Base-by-base conservation (phyloP, 2,329 filamentous ascomycete genomes). In the Penicillium sp. region DNA sequence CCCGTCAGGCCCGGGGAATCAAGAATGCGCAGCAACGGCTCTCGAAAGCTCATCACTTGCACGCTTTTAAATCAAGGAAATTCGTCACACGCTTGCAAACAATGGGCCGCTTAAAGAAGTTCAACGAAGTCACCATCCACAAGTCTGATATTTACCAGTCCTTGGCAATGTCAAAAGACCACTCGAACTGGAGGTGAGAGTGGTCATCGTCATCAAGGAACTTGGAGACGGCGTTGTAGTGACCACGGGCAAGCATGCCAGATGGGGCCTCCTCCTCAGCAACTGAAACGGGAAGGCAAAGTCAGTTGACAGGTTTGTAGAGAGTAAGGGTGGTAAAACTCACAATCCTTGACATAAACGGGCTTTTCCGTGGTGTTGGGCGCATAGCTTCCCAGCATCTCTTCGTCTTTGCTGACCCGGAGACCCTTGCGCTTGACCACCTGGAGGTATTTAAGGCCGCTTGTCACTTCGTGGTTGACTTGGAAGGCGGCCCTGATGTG, bases 321-420 rank as follows among this genome's bases (percentile, higher is more conserved):
- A 13, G 4, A 27, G 25, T 6, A 11, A n/a, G 11, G 6, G n/a
- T 11, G 25, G 12, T n/a, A n/a, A 30, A 18, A 52, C 85, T 70
- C 78, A 95, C 89, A 96, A 62, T 84, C 84, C 77, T 96, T 96
- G 66, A 80, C 80, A 67, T 96, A 93, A 47, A 82, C 66, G 7
- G 84, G 80, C 67, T 85, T 86, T 68, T 87, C 84, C 47, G 87
- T 84, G 12, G 90, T 96, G 72, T 83, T 95, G 50, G 92, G 92
- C 38, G 87, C 84, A 61, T 90, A 98, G 56, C 86, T 94, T 54
- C 90, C 88, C 76, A 98, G 84, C 92, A 98, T 98, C 73, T 96
- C 90, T 56, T 93, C 85, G 59, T 92, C 84, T 78, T 95, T 98
- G 72, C 84, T 85, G 45, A 90, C 79, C 42, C 79, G 79, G 62